Conservation (phyloP, 805 yeast genomes). For the Debaryomyces castellii region DNA sequence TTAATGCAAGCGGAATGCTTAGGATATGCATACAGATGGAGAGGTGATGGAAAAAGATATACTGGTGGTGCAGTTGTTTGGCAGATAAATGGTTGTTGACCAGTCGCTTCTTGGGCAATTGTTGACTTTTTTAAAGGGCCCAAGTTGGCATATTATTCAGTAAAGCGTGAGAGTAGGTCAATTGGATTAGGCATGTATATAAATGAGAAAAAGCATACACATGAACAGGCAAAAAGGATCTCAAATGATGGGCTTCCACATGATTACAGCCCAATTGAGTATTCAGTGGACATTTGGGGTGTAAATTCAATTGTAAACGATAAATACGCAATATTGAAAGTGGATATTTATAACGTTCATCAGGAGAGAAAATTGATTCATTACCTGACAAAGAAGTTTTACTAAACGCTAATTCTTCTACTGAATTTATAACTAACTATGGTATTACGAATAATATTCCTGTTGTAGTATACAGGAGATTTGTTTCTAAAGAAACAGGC, state of each 20-base stretch:
- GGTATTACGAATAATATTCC: conserved; percentile 11
- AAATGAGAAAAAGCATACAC: conserved; percentile 8
- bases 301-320: conserved; percentile 26
- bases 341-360: conserved; percentile 28
- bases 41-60: conserved; percentile 28
- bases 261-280: conserved; percentile 23
- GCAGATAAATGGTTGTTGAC: conserved; percentile 58
- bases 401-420: conserved; percentile 26
- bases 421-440: conserved; percentile 22
- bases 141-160: conserved; percentile 47
- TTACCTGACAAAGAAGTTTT: conserved; percentile 11
- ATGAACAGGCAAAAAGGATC: conserved; percentile 3
- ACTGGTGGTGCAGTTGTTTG: conserved; percentile 51
- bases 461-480: conserved; percentile 15
- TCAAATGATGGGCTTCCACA: conserved; percentile 16
- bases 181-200: conserved; percentile 36
- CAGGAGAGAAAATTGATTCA: conserved; percentile 25
- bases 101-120: conserved; percentile 51
- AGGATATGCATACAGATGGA: conserved; percentile 48
- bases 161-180: conserved; percentile 42
- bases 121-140: conserved; percentile 42
- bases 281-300: conserved; percentile 41
- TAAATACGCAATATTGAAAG: conserved; percentile 19
- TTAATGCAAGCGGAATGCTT: conserved; percentile 52
- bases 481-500: conserved; percentile 12